Percentiles rank a stretch among this genome's conserved stretches.
Evolutionary conservation across 2,329 filamentous ascomycete species (phyloP).

Genomic region (Coniella lustricola): DNA sequence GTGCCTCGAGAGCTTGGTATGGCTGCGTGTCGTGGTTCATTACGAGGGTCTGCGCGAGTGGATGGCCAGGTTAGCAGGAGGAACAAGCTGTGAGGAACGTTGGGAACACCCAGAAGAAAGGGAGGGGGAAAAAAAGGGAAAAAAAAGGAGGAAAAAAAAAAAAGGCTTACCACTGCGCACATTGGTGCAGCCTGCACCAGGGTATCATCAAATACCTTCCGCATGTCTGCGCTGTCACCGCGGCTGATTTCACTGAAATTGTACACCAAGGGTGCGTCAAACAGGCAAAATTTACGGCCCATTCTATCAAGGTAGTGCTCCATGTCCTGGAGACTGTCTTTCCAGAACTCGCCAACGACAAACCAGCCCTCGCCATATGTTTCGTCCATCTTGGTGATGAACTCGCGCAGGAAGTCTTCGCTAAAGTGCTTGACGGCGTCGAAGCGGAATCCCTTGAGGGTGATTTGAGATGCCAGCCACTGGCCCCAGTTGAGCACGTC

Average conservation of each 20-base stretch:
- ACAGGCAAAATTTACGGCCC: conserved; percentile 52
- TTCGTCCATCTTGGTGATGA: conserved; percentile 50
- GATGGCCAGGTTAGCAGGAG: background rate
- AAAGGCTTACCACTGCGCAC: conserved; percentile 27
- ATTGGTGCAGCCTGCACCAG: conserved; percentile 39
- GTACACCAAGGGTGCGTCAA: conserved; percentile 62
- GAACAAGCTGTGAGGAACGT: too few relatives aligned
- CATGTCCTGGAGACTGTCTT: conserved; percentile 30
- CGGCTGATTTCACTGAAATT: conserved; percentile 57
- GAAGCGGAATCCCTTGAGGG: conserved; percentile 59
- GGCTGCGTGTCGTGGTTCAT: conserved; percentile 63
- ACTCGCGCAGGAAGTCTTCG: conserved; percentile 57
- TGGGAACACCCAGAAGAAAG: too few relatives aligned
- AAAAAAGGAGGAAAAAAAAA: background rate
- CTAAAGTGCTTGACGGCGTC: conserved; percentile 70
- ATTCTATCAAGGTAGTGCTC: conserved; percentile 32
- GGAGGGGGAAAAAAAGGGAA: background rate
- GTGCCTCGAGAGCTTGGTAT: conserved; percentile 38
- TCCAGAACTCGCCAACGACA: conserved; percentile 34
- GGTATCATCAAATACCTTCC: conserved; percentile 55
- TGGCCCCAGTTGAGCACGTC: conserved; percentile 62
- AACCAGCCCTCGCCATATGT: conserved; percentile 32
- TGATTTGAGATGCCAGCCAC: conserved; percentile 57
- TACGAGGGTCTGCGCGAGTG: conserved; percentile 47
- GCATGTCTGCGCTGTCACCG: conserved; percentile 49